Evolutionary conservation across 192 early-diverging fungal species (phyloP).

Genomic region (Rhizophlyctis rosea): DNA sequence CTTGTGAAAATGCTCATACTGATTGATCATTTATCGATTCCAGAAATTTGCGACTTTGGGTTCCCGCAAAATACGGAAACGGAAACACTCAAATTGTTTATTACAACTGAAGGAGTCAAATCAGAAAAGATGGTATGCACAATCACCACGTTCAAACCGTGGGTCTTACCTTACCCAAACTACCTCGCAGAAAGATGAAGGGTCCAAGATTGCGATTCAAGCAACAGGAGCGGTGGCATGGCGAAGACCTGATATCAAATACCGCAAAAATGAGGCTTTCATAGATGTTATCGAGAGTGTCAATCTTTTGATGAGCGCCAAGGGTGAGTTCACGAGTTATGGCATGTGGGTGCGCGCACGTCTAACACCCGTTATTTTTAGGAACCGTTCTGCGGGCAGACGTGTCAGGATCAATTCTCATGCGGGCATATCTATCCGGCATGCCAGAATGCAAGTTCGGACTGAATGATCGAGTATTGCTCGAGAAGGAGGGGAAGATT

Average conservation of each 20-base stretch:
- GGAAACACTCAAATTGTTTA: slow-evolving; percentile 67
- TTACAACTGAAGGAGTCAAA: slow-evolving; percentile 92
- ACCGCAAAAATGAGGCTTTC: slow-evolving; percentile 98
- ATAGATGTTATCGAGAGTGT: slow-evolving; percentile 98
- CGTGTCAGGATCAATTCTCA: slow-evolving; percentile 85
- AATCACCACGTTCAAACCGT: neutral
- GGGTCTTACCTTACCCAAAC: too few relatives aligned
- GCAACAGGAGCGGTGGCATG: slow-evolving; percentile 93
- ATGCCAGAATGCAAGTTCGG: slow-evolving; percentile 98
- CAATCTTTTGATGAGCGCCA: slow-evolving; percentile 85
- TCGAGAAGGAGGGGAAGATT: slow-evolving; percentile 68
- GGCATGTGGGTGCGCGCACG: neutral
- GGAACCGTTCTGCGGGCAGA: slow-evolving; percentile 82
- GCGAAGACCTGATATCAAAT: slow-evolving; percentile 89
- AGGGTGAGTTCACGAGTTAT: slow-evolving; percentile 41
- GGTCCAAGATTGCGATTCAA: slow-evolving; percentile 85
- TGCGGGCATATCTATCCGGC: slow-evolving; percentile 93
- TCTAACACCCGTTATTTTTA: neutral
- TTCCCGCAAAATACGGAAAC: slow-evolving; percentile 83
- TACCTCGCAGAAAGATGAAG: slow-evolving; percentile 20
- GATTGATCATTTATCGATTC: neutral
- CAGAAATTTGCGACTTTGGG: slow-evolving; percentile 66
- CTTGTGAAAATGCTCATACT: neutral
- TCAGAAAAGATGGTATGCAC: slow-evolving; percentile 59
- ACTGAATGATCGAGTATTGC: slow-evolving; percentile 88